phyloP scores from a whole-genome alignment of 2,329 filamentous ascomycete species.

The Talaromyces sp. region DNA sequence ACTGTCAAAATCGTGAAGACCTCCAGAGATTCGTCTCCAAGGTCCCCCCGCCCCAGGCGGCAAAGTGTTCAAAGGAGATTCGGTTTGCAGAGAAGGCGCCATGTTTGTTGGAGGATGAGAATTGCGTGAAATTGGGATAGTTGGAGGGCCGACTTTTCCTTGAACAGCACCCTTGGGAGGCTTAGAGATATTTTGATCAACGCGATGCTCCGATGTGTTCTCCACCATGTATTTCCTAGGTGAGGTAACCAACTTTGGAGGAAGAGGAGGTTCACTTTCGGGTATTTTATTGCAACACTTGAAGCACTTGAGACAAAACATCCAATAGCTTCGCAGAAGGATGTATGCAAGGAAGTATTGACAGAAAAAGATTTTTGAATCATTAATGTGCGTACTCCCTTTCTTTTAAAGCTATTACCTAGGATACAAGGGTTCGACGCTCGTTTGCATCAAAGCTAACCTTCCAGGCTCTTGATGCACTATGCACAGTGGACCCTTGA shows the following conservation, averaged over 20 bases:
- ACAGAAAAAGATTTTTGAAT: neutral
- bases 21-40: slow-evolving; percentile 16
- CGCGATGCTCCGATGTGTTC: neutral
- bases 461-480: neutral
- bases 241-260: slow-evolving; percentile 8
- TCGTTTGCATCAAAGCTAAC: neutral
- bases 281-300: slow-evolving; percentile 8
- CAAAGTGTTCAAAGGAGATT: slow-evolving; percentile 4
- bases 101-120: neutral
- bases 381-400: neutral
- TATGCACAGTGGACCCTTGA: neutral
- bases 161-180: neutral
- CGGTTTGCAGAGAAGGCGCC: slow-evolving; percentile 11
- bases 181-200: neutral
- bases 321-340: neutral
- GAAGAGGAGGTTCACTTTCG: slow-evolving; percentile 9
- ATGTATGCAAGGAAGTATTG: neutral
- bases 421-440: neutral
- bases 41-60: slow-evolving; percentile 8
- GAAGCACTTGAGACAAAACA: slow-evolving; percentile 13
- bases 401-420: neutral
- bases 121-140: neutral
- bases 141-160: too few species aligned
- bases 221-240: neutral
- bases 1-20: slow-evolving; percentile 23